Conservation (phyloP, 2,329 filamentous ascomycete species). For the Parasarocladium wereldwijsianum region DNA sequence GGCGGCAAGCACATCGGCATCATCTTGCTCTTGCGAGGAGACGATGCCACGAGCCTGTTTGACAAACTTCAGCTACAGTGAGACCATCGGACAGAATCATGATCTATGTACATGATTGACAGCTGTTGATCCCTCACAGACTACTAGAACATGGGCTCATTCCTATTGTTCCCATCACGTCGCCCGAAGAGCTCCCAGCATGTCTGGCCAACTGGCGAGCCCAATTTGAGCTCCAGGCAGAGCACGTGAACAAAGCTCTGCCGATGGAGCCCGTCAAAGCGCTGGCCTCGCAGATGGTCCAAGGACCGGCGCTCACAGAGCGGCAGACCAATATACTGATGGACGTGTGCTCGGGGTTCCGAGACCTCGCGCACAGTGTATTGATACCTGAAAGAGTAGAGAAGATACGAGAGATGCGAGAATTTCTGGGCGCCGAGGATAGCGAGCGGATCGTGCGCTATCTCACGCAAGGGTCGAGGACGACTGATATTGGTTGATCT, state of each 20-base stretch:
- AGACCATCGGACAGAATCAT: slow-evolving; percentile 7
- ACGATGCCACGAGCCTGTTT: slow-evolving; percentile 17
- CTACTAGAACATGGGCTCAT: slow-evolving; percentile 18
- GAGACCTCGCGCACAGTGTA: slow-evolving; percentile 12
- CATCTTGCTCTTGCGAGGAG: slow-evolving; percentile 26
- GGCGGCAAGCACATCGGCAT: slow-evolving; percentile 24
- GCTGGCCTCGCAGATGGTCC: slow-evolving; percentile 12
- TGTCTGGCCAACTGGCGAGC: slow-evolving; percentile 22
- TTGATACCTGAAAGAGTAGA: slow-evolving; percentile 8
- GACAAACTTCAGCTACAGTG: slow-evolving; percentile 30
- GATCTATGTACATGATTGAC: background rate
- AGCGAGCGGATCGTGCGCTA: slow-evolving; percentile 15
- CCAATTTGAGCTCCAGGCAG: background rate
- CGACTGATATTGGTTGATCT: background rate
- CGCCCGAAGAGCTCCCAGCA: slow-evolving; percentile 17
- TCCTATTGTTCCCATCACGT: slow-evolving; percentile 27
- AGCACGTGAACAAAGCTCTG: background rate
- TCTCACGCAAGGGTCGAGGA: slow-evolving; percentile 11
- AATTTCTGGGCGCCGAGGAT: slow-evolving; percentile 16
- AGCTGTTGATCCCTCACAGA: slow-evolving; percentile 11
- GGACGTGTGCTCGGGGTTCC: slow-evolving; percentile 13
- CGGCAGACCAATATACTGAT: slow-evolving; percentile 14
- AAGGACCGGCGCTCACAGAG: slow-evolving; percentile 13
- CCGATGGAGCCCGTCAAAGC: slow-evolving; percentile 1
- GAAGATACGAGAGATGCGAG: slow-evolving; percentile 12